phyloP scores from a whole-genome alignment of 2,329 filamentous ascomycete genomes.

The Scorias spongiosa region DNA sequence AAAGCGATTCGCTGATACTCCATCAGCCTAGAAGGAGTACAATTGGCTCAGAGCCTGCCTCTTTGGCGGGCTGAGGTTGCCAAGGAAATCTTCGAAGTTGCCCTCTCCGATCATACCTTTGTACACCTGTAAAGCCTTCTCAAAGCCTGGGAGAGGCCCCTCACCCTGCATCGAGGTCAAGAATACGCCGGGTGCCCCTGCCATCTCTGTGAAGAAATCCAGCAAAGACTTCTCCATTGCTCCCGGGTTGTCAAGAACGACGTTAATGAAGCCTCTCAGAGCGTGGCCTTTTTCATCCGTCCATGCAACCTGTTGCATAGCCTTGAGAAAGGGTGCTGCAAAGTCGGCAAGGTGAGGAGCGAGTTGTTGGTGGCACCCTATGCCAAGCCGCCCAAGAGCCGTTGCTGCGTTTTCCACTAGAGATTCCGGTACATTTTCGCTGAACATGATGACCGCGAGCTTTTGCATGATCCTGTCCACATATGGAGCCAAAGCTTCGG shows the following conservation, averaged over 20 bases:
- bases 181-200: conserved; percentile 46
- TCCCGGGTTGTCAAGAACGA: conserved; percentile 74
- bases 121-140: conserved; percentile 41
- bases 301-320: conserved; percentile 71
- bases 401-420: conserved; percentile 91
- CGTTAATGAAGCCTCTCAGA: conserved; percentile 74
- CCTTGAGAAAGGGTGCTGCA: conserved; percentile 64
- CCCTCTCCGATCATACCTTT: conserved; percentile 33
- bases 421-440: conserved; percentile 69
- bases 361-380: conserved; percentile 60
- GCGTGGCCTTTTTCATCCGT: conserved; percentile 92
- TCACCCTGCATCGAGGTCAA: conserved; percentile 44
- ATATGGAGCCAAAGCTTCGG: conserved; percentile 58
- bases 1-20: not conserved
- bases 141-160: conserved; percentile 54
- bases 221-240: conserved; percentile 78
- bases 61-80: conserved; percentile 29
- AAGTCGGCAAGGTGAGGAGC: conserved; percentile 68
- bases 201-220: conserved; percentile 72
- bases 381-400: conserved; percentile 72
- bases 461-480: conserved; percentile 62
- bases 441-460: conserved; percentile 69
- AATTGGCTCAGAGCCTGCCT: conserved; percentile 28
- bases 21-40: conserved; percentile 22
- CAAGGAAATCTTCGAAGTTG: conserved; percentile 37